Evolutionary conservation across 2,329 filamentous ascomycete genomes (phyloP), one percentile per base, ranked within the genome.

Genomic region (Alternaria metachromatica): DNA sequence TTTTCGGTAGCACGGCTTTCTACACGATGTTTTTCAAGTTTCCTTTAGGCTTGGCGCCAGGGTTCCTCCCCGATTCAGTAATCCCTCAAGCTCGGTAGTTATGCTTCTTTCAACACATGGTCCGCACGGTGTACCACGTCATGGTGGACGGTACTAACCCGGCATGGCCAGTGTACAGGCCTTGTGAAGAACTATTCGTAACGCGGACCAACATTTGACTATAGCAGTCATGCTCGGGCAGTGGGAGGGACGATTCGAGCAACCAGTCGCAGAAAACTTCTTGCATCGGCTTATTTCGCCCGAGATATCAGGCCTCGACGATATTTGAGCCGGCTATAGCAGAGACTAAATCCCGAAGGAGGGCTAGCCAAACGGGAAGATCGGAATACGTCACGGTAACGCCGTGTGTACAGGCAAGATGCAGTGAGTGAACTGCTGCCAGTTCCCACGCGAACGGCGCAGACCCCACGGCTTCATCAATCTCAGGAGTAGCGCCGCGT

Each of bases 401-500:
- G 25, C 25, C 25, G 46, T 20, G n/a, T 21, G 49, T 37, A n/a
- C 49, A 53, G 49, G 30, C 49, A 37, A 25, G 4, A 33, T 51
- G 13, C 49, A 37, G 33, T 41, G 37, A n/a, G 23, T 21, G 25
- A 33, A 61, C 30, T 33, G 15, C 23, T 44, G n/a, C 25, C 43
- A n/a, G 33, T 21, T 25, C 37, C n/a, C 20, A 25, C 20, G 28
- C 58, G 21, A 58, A 58, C 45, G 25, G 55, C 37, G 23, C 25
- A n/a, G n/a, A 25, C 30, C 33, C 51, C 33, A 55, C 53, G 37
- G 53, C 30, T 44, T 50, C 30, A 23, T 60, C 60, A 63, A 63
- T 62, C 55, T 66, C 60, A 70, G 66, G 68, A 65, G 66, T 70
- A 69, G 68, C 60, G 62, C 62, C 66, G 68, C 62, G 68, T 70